A percentile compares a stretch with the other conserved stretches of the same genome.
Evolutionary conservation across 352 stramenopile genomes (phyloP).

Genomic region (Globisporangium ultimum): DNA sequence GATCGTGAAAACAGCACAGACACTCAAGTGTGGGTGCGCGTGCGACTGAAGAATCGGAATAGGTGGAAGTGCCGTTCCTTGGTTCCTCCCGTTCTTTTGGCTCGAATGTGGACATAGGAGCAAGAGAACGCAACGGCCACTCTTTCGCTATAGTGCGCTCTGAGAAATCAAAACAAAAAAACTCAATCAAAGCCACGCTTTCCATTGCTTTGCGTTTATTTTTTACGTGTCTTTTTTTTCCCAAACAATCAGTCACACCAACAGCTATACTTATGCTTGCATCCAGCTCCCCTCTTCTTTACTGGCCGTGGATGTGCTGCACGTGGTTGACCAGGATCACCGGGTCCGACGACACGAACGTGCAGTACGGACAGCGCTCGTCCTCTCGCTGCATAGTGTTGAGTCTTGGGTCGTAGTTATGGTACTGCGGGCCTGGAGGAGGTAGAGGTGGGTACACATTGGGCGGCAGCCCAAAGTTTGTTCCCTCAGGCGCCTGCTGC

Average conservation of each 20-base stretch:
- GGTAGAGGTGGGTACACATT: not conserved
- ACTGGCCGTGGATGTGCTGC: conserved; percentile 50
- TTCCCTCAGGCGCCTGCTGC: conserved; percentile 12
- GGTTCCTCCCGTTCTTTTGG: too few relatives aligned
- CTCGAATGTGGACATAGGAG: too few relatives aligned
- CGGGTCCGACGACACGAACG: conserved; percentile 45
- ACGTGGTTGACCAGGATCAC: conserved; percentile 81
- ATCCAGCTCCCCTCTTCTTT: not conserved
- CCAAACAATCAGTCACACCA: not conserved
- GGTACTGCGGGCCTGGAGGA: not conserved
- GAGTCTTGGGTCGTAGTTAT: not conserved
- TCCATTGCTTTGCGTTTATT: not conserved
- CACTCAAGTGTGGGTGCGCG: too few relatives aligned
- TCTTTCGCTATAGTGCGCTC: too few relatives aligned
- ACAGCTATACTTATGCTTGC: not conserved
- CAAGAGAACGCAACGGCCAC: too few relatives aligned
- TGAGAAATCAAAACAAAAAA: too few relatives aligned
- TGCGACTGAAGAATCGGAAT: too few relatives aligned
- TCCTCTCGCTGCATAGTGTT: conserved; percentile 15
- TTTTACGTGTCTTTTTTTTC: not conserved
- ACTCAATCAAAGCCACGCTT: too few relatives aligned
- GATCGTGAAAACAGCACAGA: too few relatives aligned
- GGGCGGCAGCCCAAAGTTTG: conserved; percentile 13
- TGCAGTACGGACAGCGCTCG: conserved; percentile 63
- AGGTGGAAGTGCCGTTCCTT: too few relatives aligned